Conservation (phyloP, 305 asterid species). For the Solanum hybrid region DNA sequence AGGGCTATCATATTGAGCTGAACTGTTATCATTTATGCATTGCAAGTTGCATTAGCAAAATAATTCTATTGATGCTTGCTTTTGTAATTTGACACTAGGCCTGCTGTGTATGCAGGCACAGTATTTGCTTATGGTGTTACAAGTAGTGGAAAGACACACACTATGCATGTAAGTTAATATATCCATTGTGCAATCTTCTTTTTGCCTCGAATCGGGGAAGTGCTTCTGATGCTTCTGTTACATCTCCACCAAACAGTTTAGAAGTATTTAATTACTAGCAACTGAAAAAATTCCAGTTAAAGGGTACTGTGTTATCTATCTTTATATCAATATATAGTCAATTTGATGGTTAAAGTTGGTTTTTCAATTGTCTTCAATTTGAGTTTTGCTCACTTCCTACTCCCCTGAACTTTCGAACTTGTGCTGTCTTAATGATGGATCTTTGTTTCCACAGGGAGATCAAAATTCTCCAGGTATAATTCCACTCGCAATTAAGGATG, state of each 20-base stretch:
- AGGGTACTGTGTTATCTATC: neutral
- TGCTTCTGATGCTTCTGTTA: neutral
- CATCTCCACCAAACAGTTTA: neutral
- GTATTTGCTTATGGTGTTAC: conserved; percentile 99
- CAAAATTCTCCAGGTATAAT: conserved; percentile 87
- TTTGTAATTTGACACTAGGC: neutral
- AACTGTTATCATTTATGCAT: neutral
- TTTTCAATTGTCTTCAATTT: neutral
- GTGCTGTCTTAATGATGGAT: neutral
- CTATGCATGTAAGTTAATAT: conserved; percentile 86
- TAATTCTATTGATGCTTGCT: neutral
- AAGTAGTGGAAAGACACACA: conserved; percentile 99
- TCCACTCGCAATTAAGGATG: conserved; percentile 97
- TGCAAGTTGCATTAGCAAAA: neutral
- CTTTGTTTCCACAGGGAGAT: conserved; percentile 60
- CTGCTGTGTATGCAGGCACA: conserved; percentile 62
- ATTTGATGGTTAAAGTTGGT: neutral
- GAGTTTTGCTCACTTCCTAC: neutral
- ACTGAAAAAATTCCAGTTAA: neutral
- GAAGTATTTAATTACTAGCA: neutral
- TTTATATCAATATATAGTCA: neutral
- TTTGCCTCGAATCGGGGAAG: neutral
- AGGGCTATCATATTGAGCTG: neutral
- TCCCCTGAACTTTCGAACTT: neutral
- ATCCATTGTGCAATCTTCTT: conserved; percentile 4